Evolutionary conservation across 2,329 filamentous ascomycete genomes (phyloP).

Genomic region (Fusarium globosum): DNA sequence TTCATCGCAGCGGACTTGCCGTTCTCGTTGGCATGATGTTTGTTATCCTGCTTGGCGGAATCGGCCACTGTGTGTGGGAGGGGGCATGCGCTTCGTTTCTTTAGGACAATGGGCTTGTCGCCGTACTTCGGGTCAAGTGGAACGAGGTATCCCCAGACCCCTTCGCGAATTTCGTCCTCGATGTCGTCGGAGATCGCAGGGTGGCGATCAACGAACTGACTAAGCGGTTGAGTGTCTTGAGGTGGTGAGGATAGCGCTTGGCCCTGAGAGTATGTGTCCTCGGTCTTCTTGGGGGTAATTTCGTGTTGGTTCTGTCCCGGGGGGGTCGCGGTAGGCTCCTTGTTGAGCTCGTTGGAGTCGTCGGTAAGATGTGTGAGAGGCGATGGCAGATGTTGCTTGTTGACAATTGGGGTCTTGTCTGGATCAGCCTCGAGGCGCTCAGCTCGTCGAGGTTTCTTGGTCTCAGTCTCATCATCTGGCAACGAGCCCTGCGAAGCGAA

Average conservation of each 20-base stretch:
- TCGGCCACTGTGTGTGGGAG: slow-evolving; percentile 60
- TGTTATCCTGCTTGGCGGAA: slow-evolving; percentile 51
- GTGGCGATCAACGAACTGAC: slow-evolving; percentile 80
- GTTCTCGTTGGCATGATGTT: slow-evolving; percentile 54
- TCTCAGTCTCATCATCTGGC: slow-evolving; percentile 71
- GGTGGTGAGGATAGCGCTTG: slow-evolving; percentile 69
- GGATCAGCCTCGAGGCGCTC: slow-evolving; percentile 72
- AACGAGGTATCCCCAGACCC: slow-evolving; percentile 95
- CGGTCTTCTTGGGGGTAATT: slow-evolving; percentile 61
- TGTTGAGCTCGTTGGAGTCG: slow-evolving; percentile 68
- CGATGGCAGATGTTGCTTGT: slow-evolving; percentile 80
- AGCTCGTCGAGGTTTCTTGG: slow-evolving; percentile 87
- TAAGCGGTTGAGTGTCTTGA: slow-evolving; percentile 69
- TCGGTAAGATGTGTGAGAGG: slow-evolving; percentile 75
- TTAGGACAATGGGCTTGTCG: slow-evolving; percentile 76
- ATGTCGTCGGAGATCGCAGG: slow-evolving; percentile 81
- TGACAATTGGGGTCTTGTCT: slow-evolving; percentile 68
- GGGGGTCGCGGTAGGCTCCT: slow-evolving; percentile 79
- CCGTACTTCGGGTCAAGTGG: slow-evolving; percentile 78
- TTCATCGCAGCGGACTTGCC: slow-evolving; percentile 60
- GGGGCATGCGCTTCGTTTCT: slow-evolving; percentile 77
- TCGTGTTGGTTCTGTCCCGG: slow-evolving; percentile 70
- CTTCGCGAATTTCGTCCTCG: slow-evolving; percentile 83
- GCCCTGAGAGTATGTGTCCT: slow-evolving; percentile 59
- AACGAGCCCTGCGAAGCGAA: slow-evolving; percentile 67